Base-by-base conservation (phyloP, 805 yeast species). In the Ogataea glucozyma region DNA sequence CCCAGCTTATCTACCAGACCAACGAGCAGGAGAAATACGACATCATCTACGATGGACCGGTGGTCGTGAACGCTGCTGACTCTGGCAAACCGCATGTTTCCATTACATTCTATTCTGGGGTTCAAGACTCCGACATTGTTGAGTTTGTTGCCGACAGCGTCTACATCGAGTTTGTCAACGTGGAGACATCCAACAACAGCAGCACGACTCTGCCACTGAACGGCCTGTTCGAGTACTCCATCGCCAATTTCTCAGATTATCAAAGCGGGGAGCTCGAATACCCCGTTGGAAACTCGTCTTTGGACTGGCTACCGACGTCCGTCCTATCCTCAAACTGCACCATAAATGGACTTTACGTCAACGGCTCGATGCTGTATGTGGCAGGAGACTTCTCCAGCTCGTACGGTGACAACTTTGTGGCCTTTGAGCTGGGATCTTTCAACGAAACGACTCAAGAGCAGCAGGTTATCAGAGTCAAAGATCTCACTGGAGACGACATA, bases 1-100 rank as follows among this genome's bases (percentile, higher is more conserved):
- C 78, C 1, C 52, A 66, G 2, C 50, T 73, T 31, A 69, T 91
- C 17, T 88, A 79, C 60, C 98, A 93, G 65, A 88, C 88, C 36
- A 93, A 93, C 61, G 70, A 78, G 26, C 75, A 79, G 43, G 75
- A 82, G 37, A 93, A 93, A 61, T 91, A 88, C 60, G 98, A 93
- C 62, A 70, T 74, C 14, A 58, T 93, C 6, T 91, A 67, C 60
- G 68, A 74, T 31, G 99, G 98, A 1, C 78, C 77, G 46, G 60
- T 90, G 37, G 72, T 77, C 17, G 75, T 77, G 1, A 57, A 68
- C n/a, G 50, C 47, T 22, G 49, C 40, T 1, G 64, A 72, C 26
- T 53, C 72, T 6, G 8, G 29, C 4, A 33, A 42, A 18, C 58
- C 63, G 2, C 66, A 65, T 16, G 66, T 85, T 9, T 68, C 66